Evolutionary conservation across 179 eudicot genomes (phyloP).

Genomic region (Amaranthus tricolor): DNA sequence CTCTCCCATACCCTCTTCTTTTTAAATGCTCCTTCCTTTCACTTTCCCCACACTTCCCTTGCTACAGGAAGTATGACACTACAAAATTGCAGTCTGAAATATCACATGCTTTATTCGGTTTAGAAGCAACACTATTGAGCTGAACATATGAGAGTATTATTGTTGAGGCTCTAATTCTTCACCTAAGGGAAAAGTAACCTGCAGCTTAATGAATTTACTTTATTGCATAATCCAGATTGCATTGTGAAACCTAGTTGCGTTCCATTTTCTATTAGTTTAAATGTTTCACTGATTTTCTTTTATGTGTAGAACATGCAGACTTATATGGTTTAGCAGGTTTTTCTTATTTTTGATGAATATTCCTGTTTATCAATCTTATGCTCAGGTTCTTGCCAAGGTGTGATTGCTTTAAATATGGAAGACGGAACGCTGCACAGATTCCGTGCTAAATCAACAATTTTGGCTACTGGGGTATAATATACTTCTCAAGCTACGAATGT

Average conservation of each 20-base stretch:
- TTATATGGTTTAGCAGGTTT: background rate
- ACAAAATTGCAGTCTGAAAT: background rate
- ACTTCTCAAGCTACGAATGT: background rate
- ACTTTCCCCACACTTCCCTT: too few relatives aligned
- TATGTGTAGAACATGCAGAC: background rate
- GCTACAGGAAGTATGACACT: too few relatives aligned
- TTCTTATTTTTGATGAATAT: constrained; percentile 1
- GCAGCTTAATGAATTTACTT: background rate
- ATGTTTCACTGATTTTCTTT: background rate
- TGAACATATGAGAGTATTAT: background rate
- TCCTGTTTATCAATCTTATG: constrained; percentile 12
- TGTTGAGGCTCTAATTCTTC: background rate
- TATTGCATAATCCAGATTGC: background rate
- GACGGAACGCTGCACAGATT: constrained; percentile 95
- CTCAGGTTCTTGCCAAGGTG: constrained; percentile 94
- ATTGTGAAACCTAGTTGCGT: background rate
- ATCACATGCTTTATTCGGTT: background rate
- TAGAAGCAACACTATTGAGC: background rate
- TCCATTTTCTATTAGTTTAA: background rate
- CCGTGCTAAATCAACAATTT: constrained; percentile 80
- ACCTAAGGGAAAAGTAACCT: background rate
- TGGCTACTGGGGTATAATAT: constrained; percentile 89
- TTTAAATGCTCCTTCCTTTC: too few relatives aligned
- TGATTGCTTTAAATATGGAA: constrained; percentile 93
- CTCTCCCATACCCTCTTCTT: too few relatives aligned